Conservation (phyloP, 441 rosid genomes). For the Eutrema salsugineum region DNA sequence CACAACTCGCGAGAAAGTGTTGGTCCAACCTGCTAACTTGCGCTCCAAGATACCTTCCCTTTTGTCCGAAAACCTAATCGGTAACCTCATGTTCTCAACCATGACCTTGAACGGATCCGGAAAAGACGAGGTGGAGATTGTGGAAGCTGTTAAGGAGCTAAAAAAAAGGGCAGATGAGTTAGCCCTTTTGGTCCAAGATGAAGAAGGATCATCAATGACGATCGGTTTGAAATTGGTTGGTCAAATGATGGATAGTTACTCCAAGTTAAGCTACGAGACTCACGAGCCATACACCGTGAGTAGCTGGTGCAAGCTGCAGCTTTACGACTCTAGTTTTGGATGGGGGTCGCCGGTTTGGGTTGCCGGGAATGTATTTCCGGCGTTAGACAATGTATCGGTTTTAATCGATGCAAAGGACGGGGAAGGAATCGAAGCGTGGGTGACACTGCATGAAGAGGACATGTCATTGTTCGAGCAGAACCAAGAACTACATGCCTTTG, state of each 20-base stretch:
- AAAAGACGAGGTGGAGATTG: neutral
- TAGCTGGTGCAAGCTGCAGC: constrained; percentile 11
- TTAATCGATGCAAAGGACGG: constrained; percentile 22
- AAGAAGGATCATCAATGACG: neutral
- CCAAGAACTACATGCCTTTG: constrained; percentile 26
- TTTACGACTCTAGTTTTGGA: constrained; percentile 4
- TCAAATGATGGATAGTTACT: neutral
- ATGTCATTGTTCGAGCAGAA: constrained; percentile 27
- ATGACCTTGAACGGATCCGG: neutral
- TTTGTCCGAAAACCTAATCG: constrained; percentile 3
- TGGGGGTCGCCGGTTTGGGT: constrained; percentile 11
- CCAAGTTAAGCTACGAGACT: neutral
- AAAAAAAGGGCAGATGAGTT: neutral
- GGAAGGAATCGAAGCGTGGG: constrained; percentile 32
- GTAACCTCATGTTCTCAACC: constrained; percentile 11
- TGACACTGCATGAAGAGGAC: constrained; percentile 18
- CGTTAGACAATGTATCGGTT: neutral
- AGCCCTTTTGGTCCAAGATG: neutral
- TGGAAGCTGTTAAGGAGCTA: neutral
- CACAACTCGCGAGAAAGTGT: neutral
- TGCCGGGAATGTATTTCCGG: neutral
- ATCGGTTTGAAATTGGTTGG: neutral
- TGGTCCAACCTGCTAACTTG: constrained; percentile 14
- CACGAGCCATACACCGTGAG: neutral
- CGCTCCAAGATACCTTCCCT: constrained; percentile 5